Evolutionary conservation across 768 basidiomycete species (phyloP), one percentile per base, ranked within the genome.

Genomic region (Pleurotus platypus): DNA sequence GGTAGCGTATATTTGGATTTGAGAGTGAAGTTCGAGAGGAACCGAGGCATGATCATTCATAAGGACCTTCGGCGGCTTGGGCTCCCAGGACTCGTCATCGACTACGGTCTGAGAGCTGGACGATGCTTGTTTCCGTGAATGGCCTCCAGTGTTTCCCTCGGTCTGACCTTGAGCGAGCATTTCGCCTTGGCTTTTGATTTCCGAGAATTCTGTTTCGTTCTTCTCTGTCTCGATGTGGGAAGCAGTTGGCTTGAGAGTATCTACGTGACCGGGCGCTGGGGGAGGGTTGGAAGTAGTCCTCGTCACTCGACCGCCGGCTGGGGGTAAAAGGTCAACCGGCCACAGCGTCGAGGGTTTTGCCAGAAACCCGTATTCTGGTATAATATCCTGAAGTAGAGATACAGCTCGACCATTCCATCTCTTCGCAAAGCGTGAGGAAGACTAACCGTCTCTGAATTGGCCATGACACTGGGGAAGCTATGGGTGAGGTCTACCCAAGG

Each of bases 401-500:
- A 8, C 42, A 47, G 42, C n/a, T 37, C 48, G n/a, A 7, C n/a
- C 6, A 20, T 45, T 15, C 43, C 15, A 22, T n/a, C 45, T 22
- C 39, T 16, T n/a, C 12, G 18, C 37, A 4, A 26, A 5, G 24
- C 24, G 24, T 5, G 24, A 26, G 7, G 2, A 46, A 9, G 20
- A 68, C 77, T 46, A 56, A 85, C 89, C 8, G 86, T 86, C 5
- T 72, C 72, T 0, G 78, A 79, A 64, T 93, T 91, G 45, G 78
- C 61, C 73, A 90, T 78, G 39, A 90, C 83, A 62, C 84, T 86
- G 0, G 89, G 87, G 66, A 94, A 91, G 51, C 83, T 87, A 64
- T 93, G 91, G 0, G 90, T 92, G n/a, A 94, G 72, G 67, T 93
- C 90, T 11, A 87, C 83, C 85, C 91, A 92, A 2, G 91, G 91